Evolutionary conservation across 495 filamentous ascomycete species (phyloP).

Genomic region (Tuber magnatum): DNA sequence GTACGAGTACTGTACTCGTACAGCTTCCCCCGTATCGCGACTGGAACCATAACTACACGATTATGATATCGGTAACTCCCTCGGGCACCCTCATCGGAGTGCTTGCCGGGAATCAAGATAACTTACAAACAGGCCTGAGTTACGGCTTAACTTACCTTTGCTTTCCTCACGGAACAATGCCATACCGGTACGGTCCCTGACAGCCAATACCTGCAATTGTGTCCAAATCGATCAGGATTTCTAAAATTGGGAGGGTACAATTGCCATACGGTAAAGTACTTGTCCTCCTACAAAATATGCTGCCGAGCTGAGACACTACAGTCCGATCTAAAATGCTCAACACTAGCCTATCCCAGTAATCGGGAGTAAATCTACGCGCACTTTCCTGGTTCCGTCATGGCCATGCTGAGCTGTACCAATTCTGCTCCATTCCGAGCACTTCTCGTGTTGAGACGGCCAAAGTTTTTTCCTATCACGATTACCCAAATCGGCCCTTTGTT

Average conservation of each 20-base stretch:
- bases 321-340: too few relatives aligned
- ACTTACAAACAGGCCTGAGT: neutral
- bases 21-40: too few relatives aligned
- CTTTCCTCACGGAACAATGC: neutral
- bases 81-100: neutral
- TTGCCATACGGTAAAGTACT: too few relatives aligned
- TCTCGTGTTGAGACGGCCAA: neutral
- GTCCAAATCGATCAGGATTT: too few relatives aligned
- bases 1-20: too few relatives aligned
- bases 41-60: neutral
- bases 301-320: neutral
- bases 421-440: neutral
- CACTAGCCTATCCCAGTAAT: neutral
- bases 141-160: neutral
- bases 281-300: too few relatives aligned
- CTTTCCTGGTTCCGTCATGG: neutral
- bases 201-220: too few relatives aligned
- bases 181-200: too few relatives aligned
- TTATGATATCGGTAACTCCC: neutral
- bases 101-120: neutral
- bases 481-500: too few relatives aligned
- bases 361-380: neutral
- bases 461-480: neutral
- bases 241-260: too few relatives aligned
- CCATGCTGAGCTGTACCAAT: neutral